Base-by-base conservation (phyloP, 352 stramenopile genomes). In the Saprolegnia diclina region DNA sequence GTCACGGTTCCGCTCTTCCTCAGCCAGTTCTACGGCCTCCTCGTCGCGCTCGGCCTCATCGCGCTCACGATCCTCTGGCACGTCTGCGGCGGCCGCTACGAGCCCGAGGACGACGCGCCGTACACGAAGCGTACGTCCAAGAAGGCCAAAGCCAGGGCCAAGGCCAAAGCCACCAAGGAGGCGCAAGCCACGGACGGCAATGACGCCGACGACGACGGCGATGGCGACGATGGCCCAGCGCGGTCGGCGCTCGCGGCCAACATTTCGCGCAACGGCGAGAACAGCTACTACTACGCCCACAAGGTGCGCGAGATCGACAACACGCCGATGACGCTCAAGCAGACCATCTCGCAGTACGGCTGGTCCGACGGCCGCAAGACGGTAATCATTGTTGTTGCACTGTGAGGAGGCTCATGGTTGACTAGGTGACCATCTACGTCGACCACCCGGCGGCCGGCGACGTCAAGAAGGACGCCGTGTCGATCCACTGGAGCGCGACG, bases 271-370 rank as follows among this genome's bases (percentile, higher is more conserved):
- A 90, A 90, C 65, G 87, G 87, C 42, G 76, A 84, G 26, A 80
- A 93, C 75, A 92, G 85, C 76, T 95, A 95, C 76, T 92, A 92
- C 73, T 95, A 92, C 72, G 76, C 82, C 11, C 85, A 90, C 74
- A 67, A 71, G 26, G 29, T 62, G 19, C 77, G 71, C 63, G 72
- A 77, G 16, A 50, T 69, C 32, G 77, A 76, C 16, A 64, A 68
- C 29, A 40, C 61, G 10, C 64, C 76, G 24, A 61, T 77, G 29
- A 65, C 70, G 40, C 61, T 81, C 48, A 76, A 75, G 26, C 89
- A 88, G 70, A 80, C 77, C 24, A 79, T 76, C 26, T 91, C 84
- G 24, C 83, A 82, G 14, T 94, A 91, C 69, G 82, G 84, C 66
- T 94, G 86, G 86, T 89, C 76, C 19, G 83, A 93, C 72, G 75